phyloP scores from a whole-genome alignment of 192 early-diverging fungal genomes.

The Podila epicladia region DNA sequence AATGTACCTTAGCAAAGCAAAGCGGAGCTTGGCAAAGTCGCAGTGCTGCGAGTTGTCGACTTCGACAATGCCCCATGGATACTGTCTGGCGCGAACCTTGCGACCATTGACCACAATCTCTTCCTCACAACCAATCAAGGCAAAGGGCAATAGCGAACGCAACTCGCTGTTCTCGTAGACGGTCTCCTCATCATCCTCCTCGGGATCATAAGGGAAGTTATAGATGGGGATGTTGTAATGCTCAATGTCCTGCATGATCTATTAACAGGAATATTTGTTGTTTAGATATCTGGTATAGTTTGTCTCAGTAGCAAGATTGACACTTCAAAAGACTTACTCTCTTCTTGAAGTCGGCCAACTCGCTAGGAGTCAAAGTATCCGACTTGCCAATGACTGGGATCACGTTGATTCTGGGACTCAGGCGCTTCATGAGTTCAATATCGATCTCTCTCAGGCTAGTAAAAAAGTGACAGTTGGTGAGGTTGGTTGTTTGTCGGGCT shows the following conservation, averaged over 20 bases:
- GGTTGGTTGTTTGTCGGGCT: background rate
- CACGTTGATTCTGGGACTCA: constrained; percentile 93
- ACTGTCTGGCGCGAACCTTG: constrained; percentile 88
- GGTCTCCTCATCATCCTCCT: constrained; percentile 98
- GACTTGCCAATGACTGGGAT: constrained; percentile 95
- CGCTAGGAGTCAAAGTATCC: constrained; percentile 90
- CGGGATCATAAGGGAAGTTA: constrained; percentile 95
- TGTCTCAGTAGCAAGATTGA: background rate
- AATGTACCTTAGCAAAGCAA: constrained; percentile 79
- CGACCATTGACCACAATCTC: constrained; percentile 87
- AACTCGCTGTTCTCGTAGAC: constrained; percentile 98
- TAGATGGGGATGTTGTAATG: constrained; percentile 97
- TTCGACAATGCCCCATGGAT: constrained; percentile 97
- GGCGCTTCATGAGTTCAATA: constrained; percentile 90
- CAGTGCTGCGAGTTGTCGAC: constrained; percentile 97
- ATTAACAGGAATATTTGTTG: constrained; percentile 14
- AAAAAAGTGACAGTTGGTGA: background rate
- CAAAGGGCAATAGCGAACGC: constrained; percentile 92
- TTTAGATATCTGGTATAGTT: no score
- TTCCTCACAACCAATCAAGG: constrained; percentile 95
- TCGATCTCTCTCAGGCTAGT: constrained; percentile 91
- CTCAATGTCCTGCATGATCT: constrained; percentile 96
- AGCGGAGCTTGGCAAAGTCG: constrained; percentile 94
- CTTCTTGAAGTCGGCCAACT: constrained; percentile 90
- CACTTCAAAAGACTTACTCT: constrained; percentile 59